A percentile compares a stretch with the other conserved stretches of the same genome.
These are phyloP conservation scores for Trichoderma afroharzianum DNA, from an alignment of 2,329 filamentous ascomycete species.

Conservation along the genomic window DNA sequence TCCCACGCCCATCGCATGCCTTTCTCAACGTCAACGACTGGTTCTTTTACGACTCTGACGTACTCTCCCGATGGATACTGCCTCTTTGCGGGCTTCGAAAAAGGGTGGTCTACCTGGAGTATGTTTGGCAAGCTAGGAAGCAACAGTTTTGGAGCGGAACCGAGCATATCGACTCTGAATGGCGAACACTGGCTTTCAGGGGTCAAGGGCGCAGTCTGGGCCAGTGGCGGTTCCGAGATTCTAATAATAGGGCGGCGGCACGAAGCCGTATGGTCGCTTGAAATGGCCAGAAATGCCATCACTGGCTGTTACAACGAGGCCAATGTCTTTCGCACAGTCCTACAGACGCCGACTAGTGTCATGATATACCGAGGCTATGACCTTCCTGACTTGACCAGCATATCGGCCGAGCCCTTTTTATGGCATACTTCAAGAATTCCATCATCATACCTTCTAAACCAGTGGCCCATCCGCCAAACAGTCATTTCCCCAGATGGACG, in stretches of 20 bases:
- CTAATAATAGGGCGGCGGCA: conserved; percentile 68
- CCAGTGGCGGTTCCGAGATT: conserved; percentile 82
- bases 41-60: conserved; percentile 66
- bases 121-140: conserved; percentile 90
- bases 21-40: conserved; percentile 64
- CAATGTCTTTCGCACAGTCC: conserved; percentile 82
- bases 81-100: conserved; percentile 87
- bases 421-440: conserved; percentile 94
- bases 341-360: conserved; percentile 83
- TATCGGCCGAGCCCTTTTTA: conserved; percentile 87
- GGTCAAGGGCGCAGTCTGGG: conserved; percentile 75
- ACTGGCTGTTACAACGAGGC: conserved; percentile 88
- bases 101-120: conserved; percentile 95
- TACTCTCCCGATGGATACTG: conserved; percentile 98
- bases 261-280: conserved; percentile 78
- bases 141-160: conserved; percentile 74
- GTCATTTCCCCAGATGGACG: conserved; percentile 88
- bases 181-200: conserved; percentile 82
- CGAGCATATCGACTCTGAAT: conserved; percentile 59
- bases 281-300: conserved; percentile 92
- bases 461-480: conserved; percentile 88
- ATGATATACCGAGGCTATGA: conserved; percentile 95
- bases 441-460: conserved; percentile 76
- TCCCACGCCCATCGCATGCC: conserved; percentile 75
- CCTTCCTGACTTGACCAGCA: conserved; percentile 81